Percentiles rank a stretch among this genome's conserved stretches.
phyloP scores from a whole-genome alignment of 2,329 filamentous ascomycete species.

The Aureobasidium sp. region DNA sequence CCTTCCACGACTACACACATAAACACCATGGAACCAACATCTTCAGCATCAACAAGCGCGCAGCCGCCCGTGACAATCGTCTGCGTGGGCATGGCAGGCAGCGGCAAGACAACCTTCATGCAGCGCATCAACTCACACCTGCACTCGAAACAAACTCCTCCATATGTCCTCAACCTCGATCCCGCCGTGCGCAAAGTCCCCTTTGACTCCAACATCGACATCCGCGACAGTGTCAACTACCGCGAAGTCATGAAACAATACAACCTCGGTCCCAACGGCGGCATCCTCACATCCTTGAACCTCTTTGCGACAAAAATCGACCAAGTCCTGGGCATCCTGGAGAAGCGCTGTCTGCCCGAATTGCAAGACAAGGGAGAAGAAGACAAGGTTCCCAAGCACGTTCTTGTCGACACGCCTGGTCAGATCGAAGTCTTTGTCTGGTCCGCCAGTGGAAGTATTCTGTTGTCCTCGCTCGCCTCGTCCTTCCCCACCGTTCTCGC shows the following conservation, averaged over 20 bases:
- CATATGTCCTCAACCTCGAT: constrained; percentile 98
- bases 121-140: constrained; percentile 96
- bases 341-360: constrained; percentile 71
- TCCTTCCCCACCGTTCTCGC: constrained; percentile 98
- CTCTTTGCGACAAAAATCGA: constrained; percentile 99
- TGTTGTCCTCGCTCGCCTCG: constrained; percentile 92
- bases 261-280: constrained; percentile 96
- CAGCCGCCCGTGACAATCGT: constrained; percentile 79
- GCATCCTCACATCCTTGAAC: constrained; percentile 95
- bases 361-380: not conserved
- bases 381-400: constrained; percentile 67
- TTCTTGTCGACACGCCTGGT: constrained; percentile 94
- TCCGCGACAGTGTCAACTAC: constrained; percentile 99
- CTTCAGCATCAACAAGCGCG: constrained; percentile 12
- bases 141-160: constrained; percentile 72
- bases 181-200: constrained; percentile 94
- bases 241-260: constrained; percentile 99
- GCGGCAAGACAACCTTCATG: constrained; percentile 99
- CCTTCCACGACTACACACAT: no score
- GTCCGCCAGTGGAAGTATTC: constrained; percentile 94
- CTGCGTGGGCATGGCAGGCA: constrained; percentile 98
- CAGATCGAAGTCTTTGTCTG: constrained; percentile 99
- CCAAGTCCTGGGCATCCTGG: constrained; percentile 88
- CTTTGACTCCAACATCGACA: constrained; percentile 98
- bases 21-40: constrained; percentile 4